Conservation (phyloP, 495 filamentous ascomycete genomes). For the Penicillium daleae region DNA sequence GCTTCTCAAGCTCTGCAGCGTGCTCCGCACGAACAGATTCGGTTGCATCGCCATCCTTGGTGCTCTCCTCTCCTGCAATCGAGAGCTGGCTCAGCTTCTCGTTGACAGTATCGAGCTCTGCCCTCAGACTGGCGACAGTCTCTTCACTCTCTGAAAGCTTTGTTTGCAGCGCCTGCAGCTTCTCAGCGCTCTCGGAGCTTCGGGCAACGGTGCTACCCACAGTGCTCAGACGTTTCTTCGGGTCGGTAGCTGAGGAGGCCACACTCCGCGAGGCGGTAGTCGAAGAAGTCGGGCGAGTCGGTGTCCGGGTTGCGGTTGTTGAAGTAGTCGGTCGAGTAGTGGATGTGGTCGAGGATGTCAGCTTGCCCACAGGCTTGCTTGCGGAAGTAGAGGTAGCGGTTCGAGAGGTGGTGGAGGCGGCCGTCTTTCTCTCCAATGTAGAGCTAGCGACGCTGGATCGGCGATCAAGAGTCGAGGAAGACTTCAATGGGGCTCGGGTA, state of each 20-base stretch:
- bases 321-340: conserved; percentile 34
- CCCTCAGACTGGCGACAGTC: conserved; percentile 42
- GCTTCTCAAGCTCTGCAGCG: conserved; percentile 41
- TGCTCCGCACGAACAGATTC: conserved; percentile 44
- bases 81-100: conserved; percentile 45
- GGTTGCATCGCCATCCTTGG: conserved; percentile 30
- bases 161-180: conserved; percentile 44
- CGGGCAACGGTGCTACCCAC: conserved; percentile 27
- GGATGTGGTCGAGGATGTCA: conserved; percentile 33
- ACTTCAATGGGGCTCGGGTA: conserved; percentile 42
- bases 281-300: conserved; percentile 31
- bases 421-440: conserved; percentile 37
- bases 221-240: conserved; percentile 43
- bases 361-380: conserved; percentile 34
- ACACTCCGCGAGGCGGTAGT: conserved; percentile 28
- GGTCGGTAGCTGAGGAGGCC: conserved; percentile 26
- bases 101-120: conserved; percentile 45
- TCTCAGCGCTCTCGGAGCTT: conserved; percentile 39
- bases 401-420: conserved; percentile 31
- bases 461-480: conserved; percentile 45
- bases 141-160: conserved; percentile 51
- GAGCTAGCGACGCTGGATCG: conserved; percentile 47
- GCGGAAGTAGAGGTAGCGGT: conserved; percentile 35
- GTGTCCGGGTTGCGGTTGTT: conserved; percentile 35
- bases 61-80: conserved; percentile 30